phyloP scores from a whole-genome alignment of 305 asterid genomes.

The Solanum hybrid region DNA sequence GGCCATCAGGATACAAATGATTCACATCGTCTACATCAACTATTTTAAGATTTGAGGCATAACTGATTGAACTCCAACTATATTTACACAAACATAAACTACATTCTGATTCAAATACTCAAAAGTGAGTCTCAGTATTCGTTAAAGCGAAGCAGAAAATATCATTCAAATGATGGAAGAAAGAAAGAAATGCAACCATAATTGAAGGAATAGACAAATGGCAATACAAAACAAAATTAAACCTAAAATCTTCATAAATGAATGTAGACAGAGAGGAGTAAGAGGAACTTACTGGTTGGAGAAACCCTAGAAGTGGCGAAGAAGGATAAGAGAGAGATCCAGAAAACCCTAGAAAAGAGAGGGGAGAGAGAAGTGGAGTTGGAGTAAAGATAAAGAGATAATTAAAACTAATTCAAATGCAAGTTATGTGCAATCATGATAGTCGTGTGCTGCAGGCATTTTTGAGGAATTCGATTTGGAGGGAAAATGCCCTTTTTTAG shows the following conservation, averaged over 20 bases:
- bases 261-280: not conserved
- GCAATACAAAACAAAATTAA: not conserved
- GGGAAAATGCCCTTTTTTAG: not conserved
- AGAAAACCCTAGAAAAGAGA: not conserved
- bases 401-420: not conserved
- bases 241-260: not conserved
- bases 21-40: not conserved
- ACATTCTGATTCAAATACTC: not conserved
- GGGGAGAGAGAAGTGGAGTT: not conserved
- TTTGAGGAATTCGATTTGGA: not conserved
- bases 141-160: not conserved
- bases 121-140: not conserved
- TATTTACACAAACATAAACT: not conserved
- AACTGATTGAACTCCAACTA: not conserved
- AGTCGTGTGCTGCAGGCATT: not conserved
- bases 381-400: conserved; percentile 11
- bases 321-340: not conserved
- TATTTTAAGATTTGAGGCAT: not conserved
- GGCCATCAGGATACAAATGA: not conserved
- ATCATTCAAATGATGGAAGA: not conserved
- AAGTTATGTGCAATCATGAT: conserved; percentile 12
- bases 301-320: conserved; percentile 7
- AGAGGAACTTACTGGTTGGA: conserved; percentile 4
- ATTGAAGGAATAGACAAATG: not conserved
- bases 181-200: not conserved